Conservation (phyloP, 148 eudicot species). For the Mesembryanthemum crystallinum region DNA sequence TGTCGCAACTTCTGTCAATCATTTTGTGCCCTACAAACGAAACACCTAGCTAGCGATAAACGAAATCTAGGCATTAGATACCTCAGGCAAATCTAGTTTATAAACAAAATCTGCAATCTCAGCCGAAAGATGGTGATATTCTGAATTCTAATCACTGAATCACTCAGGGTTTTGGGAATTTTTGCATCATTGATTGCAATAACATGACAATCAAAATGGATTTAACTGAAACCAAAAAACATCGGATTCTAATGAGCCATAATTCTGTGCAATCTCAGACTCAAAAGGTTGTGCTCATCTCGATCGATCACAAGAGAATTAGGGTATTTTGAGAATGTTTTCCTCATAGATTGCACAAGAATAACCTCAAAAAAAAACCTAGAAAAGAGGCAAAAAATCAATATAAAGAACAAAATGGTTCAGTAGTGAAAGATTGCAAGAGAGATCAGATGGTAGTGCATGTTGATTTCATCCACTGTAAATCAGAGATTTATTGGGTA, state of each 20-base stretch:
- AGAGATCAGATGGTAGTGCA: slow-evolving; percentile 41
- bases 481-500: slow-evolving; percentile 35
- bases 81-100: slow-evolving; percentile 21
- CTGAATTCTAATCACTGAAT: slow-evolving; percentile 23
- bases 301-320: slow-evolving; percentile 1
- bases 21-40: slow-evolving; percentile 33
- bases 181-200: slow-evolving; percentile 35
- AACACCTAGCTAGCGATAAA: slow-evolving; percentile 19
- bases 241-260: no score
- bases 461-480: slow-evolving; percentile 26
- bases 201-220: not conserved
- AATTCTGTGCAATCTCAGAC: not conserved
- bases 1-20: slow-evolving; percentile 34
- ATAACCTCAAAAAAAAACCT: not conserved
- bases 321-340: not conserved
- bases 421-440: not conserved
- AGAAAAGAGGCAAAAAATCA: no score
- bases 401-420: not conserved
- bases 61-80: slow-evolving; percentile 33
- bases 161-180: slow-evolving; percentile 23
- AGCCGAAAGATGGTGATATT: slow-evolving; percentile 40
- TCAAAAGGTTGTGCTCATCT: not conserved
- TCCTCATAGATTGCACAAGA: not conserved
- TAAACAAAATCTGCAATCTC: slow-evolving; percentile 24
- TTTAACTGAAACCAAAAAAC: no score